Percentiles rank a stretch among this genome's conserved stretches.
phyloP scores from a whole-genome alignment of 23 red algal species.

The Gracilaria domingensis region DNA sequence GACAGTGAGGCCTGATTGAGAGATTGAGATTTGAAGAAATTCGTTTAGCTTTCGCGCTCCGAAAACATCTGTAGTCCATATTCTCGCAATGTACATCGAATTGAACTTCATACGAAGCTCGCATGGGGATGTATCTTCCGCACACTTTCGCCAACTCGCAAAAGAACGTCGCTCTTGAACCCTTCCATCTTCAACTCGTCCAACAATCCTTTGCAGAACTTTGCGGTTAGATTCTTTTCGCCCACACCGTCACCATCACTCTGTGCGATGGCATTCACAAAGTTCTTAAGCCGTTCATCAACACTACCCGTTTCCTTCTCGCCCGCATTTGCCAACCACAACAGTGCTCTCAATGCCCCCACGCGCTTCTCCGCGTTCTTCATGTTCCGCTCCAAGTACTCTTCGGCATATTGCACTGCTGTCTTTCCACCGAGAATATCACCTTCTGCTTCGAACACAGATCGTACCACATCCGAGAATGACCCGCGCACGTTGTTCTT shows the following conservation, averaged over 20 bases:
- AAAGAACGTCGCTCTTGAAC: conserved; percentile 30
- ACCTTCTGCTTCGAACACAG: conserved; percentile 55
- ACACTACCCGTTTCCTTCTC: conserved; percentile 21
- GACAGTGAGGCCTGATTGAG: too few species aligned
- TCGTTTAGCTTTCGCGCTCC: background rate
- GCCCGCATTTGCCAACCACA: conserved; percentile 49
- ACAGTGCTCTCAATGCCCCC: conserved; percentile 16
- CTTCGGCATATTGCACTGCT: conserved; percentile 32
- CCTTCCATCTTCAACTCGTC: conserved; percentile 38
- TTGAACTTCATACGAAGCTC: conserved; percentile 10
- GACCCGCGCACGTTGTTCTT: background rate
- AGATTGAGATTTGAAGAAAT: background rate
- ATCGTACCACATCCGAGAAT: conserved; percentile 39
- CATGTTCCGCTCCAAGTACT: conserved; percentile 39
- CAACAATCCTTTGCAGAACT: conserved; percentile 27
- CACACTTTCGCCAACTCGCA: conserved; percentile 23
- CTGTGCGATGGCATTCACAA: conserved; percentile 40
- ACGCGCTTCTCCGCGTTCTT: conserved; percentile 42
- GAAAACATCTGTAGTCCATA: background rate
- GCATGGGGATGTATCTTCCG: conserved; percentile 39
- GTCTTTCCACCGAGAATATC: conserved; percentile 40
- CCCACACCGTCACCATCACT: conserved; percentile 35
- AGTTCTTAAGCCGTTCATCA: conserved; percentile 9
- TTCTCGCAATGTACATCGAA: background rate
- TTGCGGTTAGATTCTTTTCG: background rate